Evolutionary conservation across 164 flowering plant species (phyloP).

Genomic region (Akebia trifoliata): DNA sequence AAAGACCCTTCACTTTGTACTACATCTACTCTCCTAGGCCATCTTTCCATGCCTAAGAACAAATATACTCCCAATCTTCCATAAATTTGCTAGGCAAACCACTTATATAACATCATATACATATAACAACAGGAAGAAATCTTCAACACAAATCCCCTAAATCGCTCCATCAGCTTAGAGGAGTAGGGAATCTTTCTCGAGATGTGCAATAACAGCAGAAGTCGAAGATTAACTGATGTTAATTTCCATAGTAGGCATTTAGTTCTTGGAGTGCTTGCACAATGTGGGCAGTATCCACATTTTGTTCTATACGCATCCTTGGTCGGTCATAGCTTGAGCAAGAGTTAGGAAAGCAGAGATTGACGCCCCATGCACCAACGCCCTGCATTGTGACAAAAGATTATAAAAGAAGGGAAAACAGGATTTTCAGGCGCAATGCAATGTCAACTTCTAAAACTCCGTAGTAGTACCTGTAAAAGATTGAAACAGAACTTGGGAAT

Average conservation of each 20-base stretch:
- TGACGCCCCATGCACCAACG: conserved; percentile 73
- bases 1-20: too few species aligned
- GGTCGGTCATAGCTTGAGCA: conserved; percentile 85
- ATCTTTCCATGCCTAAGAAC: too few species aligned
- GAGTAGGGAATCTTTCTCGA: neutral
- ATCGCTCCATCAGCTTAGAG: neutral
- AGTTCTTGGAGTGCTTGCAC: neutral
- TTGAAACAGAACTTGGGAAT: neutral
- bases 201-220: neutral
- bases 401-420: neutral
- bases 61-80: too few species aligned
- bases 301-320: conserved; percentile 72
- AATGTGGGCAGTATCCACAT: neutral
- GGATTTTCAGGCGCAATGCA: neutral
- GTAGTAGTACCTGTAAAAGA: neutral
- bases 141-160: neutral
- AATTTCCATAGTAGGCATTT: neutral
- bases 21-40: too few species aligned
- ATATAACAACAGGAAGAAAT: conserved; percentile 18
- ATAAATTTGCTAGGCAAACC: neutral
- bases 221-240: neutral
- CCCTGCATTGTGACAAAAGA: conserved; percentile 32
- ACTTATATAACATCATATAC: neutral
- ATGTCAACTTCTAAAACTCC: neutral
- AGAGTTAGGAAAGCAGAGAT: conserved; percentile 74